A percentile compares a stretch with the other conserved stretches of the same genome.
These are phyloP conservation scores for Elongisporangium senticosum DNA, from an alignment of 352 stramenopile species.

Conservation along the genomic window DNA sequence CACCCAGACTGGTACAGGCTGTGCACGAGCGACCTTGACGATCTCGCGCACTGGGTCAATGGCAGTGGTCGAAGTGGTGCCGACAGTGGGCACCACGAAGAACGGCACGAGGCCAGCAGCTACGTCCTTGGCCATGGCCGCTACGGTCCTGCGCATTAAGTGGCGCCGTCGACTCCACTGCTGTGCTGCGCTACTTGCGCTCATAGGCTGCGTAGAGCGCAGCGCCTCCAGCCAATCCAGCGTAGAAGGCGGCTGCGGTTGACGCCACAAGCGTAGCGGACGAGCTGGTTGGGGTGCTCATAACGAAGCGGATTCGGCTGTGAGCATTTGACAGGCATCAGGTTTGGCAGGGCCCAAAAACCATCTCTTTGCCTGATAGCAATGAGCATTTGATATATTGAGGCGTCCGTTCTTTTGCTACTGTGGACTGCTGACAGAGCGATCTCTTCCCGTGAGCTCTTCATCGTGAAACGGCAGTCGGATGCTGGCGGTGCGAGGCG, in stretches of 20 bases:
- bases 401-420: neutral
- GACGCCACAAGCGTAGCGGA: neutral
- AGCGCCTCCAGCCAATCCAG: conserved; percentile 29
- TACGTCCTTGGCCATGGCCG: conserved; percentile 65
- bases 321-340: neutral
- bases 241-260: conserved; percentile 31
- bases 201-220: conserved; percentile 35
- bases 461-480: neutral
- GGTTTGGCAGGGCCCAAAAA: neutral
- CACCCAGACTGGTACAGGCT: conserved; percentile 44
- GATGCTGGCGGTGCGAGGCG: neutral
- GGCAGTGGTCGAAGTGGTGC: conserved; percentile 54
- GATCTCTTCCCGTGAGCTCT: neutral
- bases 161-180: conserved; percentile 28
- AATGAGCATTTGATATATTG: neutral
- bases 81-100: conserved; percentile 52
- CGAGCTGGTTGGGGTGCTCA: neutral
- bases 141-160: conserved; percentile 32
- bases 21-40: conserved; percentile 26
- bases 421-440: neutral
- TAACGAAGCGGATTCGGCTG: neutral
- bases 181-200: conserved; percentile 18
- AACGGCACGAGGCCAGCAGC: conserved; percentile 45
- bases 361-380: neutral
- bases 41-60: conserved; percentile 47